phyloP scores from a whole-genome alignment of 495 filamentous ascomycete species.

The Podospora pseudocomata region DNA sequence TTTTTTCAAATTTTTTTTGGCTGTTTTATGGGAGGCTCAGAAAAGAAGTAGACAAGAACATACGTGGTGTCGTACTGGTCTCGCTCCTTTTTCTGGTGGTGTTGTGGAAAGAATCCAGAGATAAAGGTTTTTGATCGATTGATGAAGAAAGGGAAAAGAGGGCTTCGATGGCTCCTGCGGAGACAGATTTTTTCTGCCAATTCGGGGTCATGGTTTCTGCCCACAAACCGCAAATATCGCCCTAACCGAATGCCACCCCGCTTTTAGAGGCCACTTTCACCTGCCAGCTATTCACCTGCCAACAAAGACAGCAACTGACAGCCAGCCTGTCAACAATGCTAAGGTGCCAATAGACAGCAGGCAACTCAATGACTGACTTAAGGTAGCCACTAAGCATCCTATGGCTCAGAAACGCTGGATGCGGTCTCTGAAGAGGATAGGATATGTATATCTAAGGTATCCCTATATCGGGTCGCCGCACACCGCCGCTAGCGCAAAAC shows the following conservation, averaged over 20 bases:
- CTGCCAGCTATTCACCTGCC: neutral
- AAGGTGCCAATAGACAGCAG: neutral
- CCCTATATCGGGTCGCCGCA: neutral
- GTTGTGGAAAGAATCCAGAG: conserved; percentile 28
- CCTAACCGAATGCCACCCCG: conserved; percentile 17
- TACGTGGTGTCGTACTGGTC: conserved; percentile 32
- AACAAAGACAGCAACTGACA: too few species aligned
- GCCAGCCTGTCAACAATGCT: neutral
- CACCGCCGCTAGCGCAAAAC: conserved; percentile 3
- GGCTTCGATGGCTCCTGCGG: conserved; percentile 26
- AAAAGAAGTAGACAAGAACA: conserved; percentile 35
- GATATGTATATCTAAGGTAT: neutral
- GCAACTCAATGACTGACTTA: too few species aligned
- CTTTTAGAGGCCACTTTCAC: neutral
- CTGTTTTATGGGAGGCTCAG: conserved; percentile 34
- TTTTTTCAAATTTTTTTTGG: conserved; percentile 50
- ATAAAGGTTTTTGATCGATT: conserved; percentile 30
- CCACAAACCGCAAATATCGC: conserved; percentile 19
- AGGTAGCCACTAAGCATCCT: neutral
- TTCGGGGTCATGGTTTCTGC: conserved; percentile 9
- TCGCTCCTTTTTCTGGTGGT: conserved; percentile 34
- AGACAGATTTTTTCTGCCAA: conserved; percentile 31
- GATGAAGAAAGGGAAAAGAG: conserved; percentile 29
- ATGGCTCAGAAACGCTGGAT: neutral
- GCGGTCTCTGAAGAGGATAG: neutral